Evolutionary conservation across 225 moss, liverwort and hornwort genomes (phyloP), one percentile per base, ranked within the genome.

Genomic region (Lunularia cruciata): DNA sequence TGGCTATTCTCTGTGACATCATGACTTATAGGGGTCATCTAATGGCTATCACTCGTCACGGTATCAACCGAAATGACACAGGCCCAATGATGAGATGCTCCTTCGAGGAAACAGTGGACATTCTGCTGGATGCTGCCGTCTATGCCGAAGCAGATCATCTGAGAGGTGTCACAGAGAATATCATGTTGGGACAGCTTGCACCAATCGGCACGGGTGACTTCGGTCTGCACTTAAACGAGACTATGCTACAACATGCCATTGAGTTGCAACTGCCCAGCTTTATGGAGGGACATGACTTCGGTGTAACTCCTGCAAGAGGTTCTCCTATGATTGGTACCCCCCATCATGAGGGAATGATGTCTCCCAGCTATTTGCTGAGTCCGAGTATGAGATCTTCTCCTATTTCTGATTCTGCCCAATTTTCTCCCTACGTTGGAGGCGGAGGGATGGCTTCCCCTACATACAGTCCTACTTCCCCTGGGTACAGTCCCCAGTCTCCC

Each of bases 21-120:
- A 98, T 98, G 93, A 98, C 98, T 0, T 98, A 98, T 69, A 90
- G 98, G 64, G 98, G 98, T 57, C 98, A 98, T 77, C 77, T 98
- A 69, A 98, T 98, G 98, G 98, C 98, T 10, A 98, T 98, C 39
- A 98, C 98, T 13, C 85, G 98, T 20, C 98, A 98, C 71, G 98
- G 98, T 64, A 98, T 98, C 31, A 98, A 98, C 77, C 77, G 98
- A 55, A 93, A 93, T 42, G 93, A 98, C 62, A 98, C 93, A 15
- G 98, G 98, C 45, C 93, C 98, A 62, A 98, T 98, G 98, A 98
- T 98, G 98, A 85, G 98, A 74, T 98, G 98, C 65, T 98, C 98
- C 0, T 98, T 93, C 70, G 98, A 98, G 77, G 98, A 98, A 63
- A 98, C 98, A 13, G 98, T 98, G 70, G 98, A 98, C 48, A 98